Evolutionary conservation across 192 early-diverging fungal species (phyloP).

Genomic region (Coemansia sp.): DNA sequence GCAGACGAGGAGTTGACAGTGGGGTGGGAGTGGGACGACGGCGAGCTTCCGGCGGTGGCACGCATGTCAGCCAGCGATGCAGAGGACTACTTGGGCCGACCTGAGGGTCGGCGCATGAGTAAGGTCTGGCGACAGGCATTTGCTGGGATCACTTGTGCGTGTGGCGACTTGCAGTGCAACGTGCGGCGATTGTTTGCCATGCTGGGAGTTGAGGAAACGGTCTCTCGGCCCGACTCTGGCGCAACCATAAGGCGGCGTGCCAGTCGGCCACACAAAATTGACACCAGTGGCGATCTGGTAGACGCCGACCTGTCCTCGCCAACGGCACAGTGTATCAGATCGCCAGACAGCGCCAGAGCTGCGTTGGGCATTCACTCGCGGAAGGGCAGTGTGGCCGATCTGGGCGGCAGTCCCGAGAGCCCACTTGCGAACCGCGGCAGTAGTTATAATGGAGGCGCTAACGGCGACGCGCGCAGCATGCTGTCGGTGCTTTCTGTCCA

Average conservation of each 20-base stretch:
- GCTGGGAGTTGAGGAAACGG: conserved; percentile 47
- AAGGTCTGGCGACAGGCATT: conserved; percentile 59
- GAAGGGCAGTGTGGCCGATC: conserved; percentile 12
- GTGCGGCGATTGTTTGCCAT: conserved; percentile 50
- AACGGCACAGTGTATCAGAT: conserved; percentile 7
- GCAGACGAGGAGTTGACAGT: conserved; percentile 72
- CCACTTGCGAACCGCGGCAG: neutral
- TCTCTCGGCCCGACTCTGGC: conserved; percentile 9
- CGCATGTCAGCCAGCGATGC: conserved; percentile 36
- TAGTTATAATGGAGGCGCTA: neutral
- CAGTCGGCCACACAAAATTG: conserved; percentile 23
- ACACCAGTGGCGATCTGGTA: neutral
- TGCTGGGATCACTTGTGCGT: conserved; percentile 47
- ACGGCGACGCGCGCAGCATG: neutral
- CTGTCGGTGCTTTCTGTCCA: conserved; percentile 11
- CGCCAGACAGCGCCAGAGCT: conserved; percentile 31
- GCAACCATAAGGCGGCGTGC: conserved; percentile 26
- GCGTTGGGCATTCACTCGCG: conserved; percentile 14
- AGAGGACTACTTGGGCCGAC: conserved; percentile 45
- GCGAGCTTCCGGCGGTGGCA: conserved; percentile 48
- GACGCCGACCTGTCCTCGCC: conserved; percentile 9
- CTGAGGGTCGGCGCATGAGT: conserved; percentile 55
- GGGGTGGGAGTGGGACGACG: conserved; percentile 71
- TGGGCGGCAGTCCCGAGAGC: conserved; percentile 8
- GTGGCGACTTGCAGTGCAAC: conserved; percentile 25